These are phyloP conservation scores for Spencermartinsiella europaea DNA, from an alignment of 805 yeast species.

Conservation along the genomic window DNA sequence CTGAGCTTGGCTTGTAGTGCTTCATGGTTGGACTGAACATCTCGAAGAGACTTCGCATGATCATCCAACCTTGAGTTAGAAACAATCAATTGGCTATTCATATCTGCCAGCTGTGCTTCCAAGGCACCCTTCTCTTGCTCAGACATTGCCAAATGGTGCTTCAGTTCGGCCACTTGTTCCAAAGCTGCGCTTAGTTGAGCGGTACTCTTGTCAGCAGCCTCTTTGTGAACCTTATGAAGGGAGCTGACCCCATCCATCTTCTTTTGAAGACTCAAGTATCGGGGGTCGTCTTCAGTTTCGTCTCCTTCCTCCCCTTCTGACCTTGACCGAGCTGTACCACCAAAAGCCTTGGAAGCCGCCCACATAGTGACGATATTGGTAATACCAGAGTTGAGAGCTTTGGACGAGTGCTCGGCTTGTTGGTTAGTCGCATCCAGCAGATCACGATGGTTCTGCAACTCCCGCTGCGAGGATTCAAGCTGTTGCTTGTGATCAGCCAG, in stretches of 20 bases:
- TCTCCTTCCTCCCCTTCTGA: conserved; percentile 1
- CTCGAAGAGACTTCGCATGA: conserved; percentile 24
- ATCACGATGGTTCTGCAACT: conserved; percentile 18
- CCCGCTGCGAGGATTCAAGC: conserved; percentile 17
- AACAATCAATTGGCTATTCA: conserved; percentile 27
- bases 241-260: conserved; percentile 8
- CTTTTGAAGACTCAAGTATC: conserved; percentile 7
- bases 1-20: conserved; percentile 21
- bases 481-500: conserved; percentile 17
- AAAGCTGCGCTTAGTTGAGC: conserved; percentile 18
- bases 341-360: conserved; percentile 19
- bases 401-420: conserved; percentile 19
- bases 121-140: conserved; percentile 10
- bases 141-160: conserved; percentile 17
- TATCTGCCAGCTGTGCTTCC: conserved; percentile 10
- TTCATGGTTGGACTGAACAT: conserved; percentile 19
- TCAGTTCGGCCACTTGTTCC: conserved; percentile 18
- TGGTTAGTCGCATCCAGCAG: conserved; percentile 15
- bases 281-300: conserved; percentile 13
- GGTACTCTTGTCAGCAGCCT: conserved; percentile 28
- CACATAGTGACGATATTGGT: conserved; percentile 23
- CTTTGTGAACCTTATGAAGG: conserved; percentile 27
- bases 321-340: conserved; percentile 1
- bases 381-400: conserved; percentile 22
- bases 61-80: conserved; percentile 21